phyloP scores from a whole-genome alignment of 345 rosid genomes.

The Cardiospermum halicacabum region DNA sequence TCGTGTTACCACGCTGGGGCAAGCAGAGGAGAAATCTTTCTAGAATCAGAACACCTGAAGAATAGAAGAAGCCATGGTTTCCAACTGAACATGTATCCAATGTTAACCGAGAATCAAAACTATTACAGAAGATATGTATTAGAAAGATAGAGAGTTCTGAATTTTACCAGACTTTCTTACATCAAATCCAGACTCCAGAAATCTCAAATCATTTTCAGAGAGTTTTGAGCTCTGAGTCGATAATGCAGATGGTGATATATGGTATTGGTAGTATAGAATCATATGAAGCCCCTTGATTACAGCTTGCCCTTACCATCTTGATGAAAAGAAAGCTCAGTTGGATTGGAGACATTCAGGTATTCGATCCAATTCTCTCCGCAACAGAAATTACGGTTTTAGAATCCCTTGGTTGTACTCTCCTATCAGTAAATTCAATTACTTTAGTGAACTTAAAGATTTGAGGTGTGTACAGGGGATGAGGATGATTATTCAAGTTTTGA shows the following conservation, averaged over 20 bases:
- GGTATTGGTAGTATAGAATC: slow-evolving; percentile 88
- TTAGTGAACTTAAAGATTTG: slow-evolving; percentile 62
- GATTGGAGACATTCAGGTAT: slow-evolving; percentile 69
- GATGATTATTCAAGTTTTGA: slow-evolving; percentile 42
- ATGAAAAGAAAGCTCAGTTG: slow-evolving; percentile 67
- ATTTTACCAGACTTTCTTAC: slow-evolving; percentile 49
- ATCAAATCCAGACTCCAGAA: slow-evolving; percentile 54
- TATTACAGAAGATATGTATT: slow-evolving; percentile 50
- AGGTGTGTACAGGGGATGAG: slow-evolving; percentile 53
- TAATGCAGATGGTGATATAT: slow-evolving; percentile 63
- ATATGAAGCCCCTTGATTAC: slow-evolving; percentile 68
- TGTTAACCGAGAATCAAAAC: slow-evolving; percentile 41
- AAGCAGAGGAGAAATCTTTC: slow-evolving; percentile 32
- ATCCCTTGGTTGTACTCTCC: slow-evolving; percentile 62
- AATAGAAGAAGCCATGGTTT: slow-evolving; percentile 40
- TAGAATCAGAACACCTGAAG: slow-evolving; percentile 22
- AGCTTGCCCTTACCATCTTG: slow-evolving; percentile 69
- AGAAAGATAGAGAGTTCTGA: slow-evolving; percentile 49
- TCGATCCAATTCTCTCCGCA: slow-evolving; percentile 75
- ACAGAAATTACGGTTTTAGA: slow-evolving; percentile 60
- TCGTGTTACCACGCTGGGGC: slow-evolving; percentile 56
- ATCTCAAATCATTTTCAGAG: slow-evolving; percentile 30
- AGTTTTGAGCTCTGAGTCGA: slow-evolving; percentile 53
- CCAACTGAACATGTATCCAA: slow-evolving; percentile 48
- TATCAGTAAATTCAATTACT: slow-evolving; percentile 71